Evolutionary conservation across 768 basidiomycete species (phyloP).

Genomic region (Cystobasidium ongulense): DNA sequence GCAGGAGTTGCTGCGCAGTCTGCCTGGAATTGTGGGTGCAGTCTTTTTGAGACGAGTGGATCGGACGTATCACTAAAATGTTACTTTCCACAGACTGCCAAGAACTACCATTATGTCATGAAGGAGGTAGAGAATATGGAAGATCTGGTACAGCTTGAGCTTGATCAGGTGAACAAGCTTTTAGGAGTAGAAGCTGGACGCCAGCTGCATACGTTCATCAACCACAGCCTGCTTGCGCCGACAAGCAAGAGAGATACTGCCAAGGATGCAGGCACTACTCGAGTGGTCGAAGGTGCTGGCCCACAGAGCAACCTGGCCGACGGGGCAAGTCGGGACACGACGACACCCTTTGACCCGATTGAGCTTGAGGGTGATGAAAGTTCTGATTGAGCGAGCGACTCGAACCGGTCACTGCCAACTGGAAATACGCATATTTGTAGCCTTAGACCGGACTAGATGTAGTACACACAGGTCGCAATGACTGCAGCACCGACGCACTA

Average conservation of each 20-base stretch:
- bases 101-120: slow-evolving; percentile 79
- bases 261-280: neutral
- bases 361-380: neutral
- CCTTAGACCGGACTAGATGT: no score
- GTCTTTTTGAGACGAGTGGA: no score
- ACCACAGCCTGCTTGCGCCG: slow-evolving; percentile 52
- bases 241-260: neutral
- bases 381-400: neutral
- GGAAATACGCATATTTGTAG: neutral
- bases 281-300: neutral
- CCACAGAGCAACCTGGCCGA: neutral
- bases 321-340: neutral
- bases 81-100: slow-evolving; percentile 50
- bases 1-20: slow-evolving; percentile 68
- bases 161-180: slow-evolving; percentile 60
- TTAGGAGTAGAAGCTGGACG: slow-evolving; percentile 75
- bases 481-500: no score
- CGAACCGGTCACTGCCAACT: neutral
- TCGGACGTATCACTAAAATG: neutral
- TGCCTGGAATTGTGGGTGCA: slow-evolving; percentile 61
- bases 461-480: no score
- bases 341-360: neutral
- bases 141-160: slow-evolving; percentile 56
- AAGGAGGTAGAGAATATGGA: slow-evolving; percentile 66
- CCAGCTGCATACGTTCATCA: slow-evolving; percentile 71